Conservation (phyloP, 805 yeast genomes). For the Blastobotrys robertii region DNA sequence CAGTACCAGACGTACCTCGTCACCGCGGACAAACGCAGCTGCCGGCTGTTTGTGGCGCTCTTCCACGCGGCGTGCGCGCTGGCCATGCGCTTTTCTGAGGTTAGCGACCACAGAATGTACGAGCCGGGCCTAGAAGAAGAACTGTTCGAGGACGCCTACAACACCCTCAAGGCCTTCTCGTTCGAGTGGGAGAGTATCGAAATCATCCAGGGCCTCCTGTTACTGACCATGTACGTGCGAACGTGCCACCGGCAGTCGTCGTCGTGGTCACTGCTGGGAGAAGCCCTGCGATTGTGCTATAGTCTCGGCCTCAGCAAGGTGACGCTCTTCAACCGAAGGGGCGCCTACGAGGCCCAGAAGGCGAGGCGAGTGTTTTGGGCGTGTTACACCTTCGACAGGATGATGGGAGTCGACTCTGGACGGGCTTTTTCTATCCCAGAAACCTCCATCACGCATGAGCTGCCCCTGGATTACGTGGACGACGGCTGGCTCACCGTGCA, state of each 20-base stretch:
- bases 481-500: conserved; percentile 42
- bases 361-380: conserved; percentile 46
- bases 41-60: conserved; percentile 41
- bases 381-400: conserved; percentile 44
- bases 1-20: conserved; percentile 31
- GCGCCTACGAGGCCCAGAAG: conserved; percentile 34
- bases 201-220: conserved; percentile 41
- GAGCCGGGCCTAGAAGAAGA: conserved; percentile 31
- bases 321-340: conserved; percentile 5
- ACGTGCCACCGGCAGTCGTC: conserved; percentile 37
- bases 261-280: conserved; percentile 33
- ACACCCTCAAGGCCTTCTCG: conserved; percentile 31
- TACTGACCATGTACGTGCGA: conserved; percentile 36
- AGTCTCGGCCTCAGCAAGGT: conserved; percentile 37
- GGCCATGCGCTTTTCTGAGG: conserved; percentile 43
- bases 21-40: conserved; percentile 18
- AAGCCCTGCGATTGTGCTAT: conserved; percentile 34
- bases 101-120: conserved; percentile 17
- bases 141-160: conserved; percentile 34
- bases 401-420: conserved; percentile 45
- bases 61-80: conserved; percentile 40
- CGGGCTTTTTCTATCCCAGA: conserved; percentile 31
- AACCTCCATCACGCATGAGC: conserved; percentile 28
- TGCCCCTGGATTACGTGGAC: conserved; percentile 18
- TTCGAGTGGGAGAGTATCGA: conserved; percentile 47